Conservation (phyloP, 371 early-diverging fungal genomes). For the Mortierella sp. region DNA sequence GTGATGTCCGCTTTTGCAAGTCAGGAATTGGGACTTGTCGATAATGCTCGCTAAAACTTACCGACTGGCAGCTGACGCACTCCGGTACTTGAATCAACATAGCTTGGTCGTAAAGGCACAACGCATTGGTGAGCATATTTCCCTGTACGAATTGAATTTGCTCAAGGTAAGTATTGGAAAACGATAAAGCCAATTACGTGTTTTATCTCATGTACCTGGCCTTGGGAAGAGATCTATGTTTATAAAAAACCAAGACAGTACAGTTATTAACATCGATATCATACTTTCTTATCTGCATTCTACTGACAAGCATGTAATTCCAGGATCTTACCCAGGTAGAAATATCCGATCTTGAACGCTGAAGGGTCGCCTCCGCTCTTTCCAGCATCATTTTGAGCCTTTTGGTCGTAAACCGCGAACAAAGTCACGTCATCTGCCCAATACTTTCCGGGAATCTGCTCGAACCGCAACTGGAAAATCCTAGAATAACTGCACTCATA, state of each 20-base stretch:
- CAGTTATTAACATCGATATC: background rate
- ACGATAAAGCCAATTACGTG: background rate
- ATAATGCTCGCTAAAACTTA: background rate
- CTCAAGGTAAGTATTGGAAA: background rate
- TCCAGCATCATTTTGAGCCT: constrained; percentile 41
- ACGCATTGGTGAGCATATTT: constrained; percentile 54
- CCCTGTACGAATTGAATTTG: constrained; percentile 2
- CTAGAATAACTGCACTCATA: constrained; percentile 25
- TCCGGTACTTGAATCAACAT: constrained; percentile 22
- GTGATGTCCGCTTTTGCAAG: background rate
- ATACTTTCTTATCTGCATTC: background rate
- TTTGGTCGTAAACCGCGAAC: constrained; percentile 53
- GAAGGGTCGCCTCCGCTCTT: constrained; percentile 23
- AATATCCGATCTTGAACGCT: constrained; percentile 52
- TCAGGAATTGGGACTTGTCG: background rate
- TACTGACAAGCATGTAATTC: background rate
- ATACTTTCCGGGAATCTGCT: constrained; percentile 56
- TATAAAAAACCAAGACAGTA: background rate
- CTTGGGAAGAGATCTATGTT: constrained; percentile 31
- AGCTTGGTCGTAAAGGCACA: constrained; percentile 51
- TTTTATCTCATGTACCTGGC: constrained; percentile 10
- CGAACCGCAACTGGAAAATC: constrained; percentile 50
- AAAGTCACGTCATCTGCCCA: constrained; percentile 55
- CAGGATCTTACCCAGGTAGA: constrained; percentile 37
- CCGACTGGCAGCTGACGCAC: constrained; percentile 45